Percentiles rank a stretch among this genome's conserved stretches.
These are phyloP conservation scores for Keqinozyma sinolaborantium DNA, from an alignment of 1,139 yeast genomes.

Conservation along the genomic window DNA sequence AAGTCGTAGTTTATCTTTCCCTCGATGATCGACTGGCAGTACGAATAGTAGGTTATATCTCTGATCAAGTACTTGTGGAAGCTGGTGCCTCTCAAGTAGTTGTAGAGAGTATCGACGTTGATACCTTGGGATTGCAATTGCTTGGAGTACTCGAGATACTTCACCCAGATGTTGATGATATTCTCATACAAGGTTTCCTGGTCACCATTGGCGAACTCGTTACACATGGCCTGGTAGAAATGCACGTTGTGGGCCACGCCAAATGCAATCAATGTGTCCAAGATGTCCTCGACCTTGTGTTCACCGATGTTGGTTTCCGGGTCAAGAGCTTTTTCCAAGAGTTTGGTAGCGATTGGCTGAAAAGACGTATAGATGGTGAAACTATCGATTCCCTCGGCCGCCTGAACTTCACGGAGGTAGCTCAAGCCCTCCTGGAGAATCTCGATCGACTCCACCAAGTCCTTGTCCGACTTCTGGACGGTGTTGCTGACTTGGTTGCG, in stretches of 20 bases:
- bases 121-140: neutral
- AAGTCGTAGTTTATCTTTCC: conserved; percentile 20
- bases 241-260: conserved; percentile 32
- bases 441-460: conserved; percentile 28
- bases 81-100: conserved; percentile 1
- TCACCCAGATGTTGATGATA: conserved; percentile 33
- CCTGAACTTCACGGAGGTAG: conserved; percentile 37
- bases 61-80: conserved; percentile 7
- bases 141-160: conserved; percentile 21
- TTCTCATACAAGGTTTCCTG: conserved; percentile 16
- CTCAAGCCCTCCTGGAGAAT: conserved; percentile 43
- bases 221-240: conserved; percentile 23
- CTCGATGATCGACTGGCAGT: conserved; percentile 26
- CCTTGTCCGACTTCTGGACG: conserved; percentile 15
- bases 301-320: conserved; percentile 13
- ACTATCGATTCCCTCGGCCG: conserved; percentile 26
- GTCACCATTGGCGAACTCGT: conserved; percentile 13
- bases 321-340: conserved; percentile 19
- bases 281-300: conserved; percentile 17
- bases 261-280: conserved; percentile 25
- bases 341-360: conserved; percentile 20
- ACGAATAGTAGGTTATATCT: conserved; percentile 32
- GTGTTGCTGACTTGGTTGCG: conserved; percentile 27
- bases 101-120: conserved; percentile 1
- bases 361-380: conserved; percentile 21